Evolutionary conservation across 495 filamentous ascomycete genomes (phyloP).

Genomic region (Penicillium egyptiacum): DNA sequence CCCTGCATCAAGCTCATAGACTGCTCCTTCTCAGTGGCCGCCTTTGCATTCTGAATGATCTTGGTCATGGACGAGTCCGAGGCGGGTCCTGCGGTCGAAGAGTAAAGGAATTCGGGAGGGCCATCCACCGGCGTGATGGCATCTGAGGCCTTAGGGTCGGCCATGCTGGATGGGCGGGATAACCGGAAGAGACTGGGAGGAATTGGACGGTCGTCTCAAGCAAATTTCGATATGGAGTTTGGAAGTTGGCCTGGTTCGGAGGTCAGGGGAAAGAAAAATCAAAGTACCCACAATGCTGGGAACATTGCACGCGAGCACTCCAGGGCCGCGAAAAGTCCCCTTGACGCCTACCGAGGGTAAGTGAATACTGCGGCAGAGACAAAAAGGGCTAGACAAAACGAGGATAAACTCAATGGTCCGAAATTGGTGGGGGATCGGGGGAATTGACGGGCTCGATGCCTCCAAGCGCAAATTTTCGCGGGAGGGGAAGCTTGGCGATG

Average conservation of each 20-base stretch:
- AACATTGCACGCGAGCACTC: slow-evolving; percentile 27
- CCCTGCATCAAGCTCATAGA: slow-evolving; percentile 47
- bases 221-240: slow-evolving; percentile 6
- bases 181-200: slow-evolving; percentile 9
- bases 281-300: slow-evolving; percentile 22
- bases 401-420: slow-evolving; percentile 2
- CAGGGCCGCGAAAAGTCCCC: slow-evolving; percentile 13
- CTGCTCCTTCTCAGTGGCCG: slow-evolving; percentile 49
- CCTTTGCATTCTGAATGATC: slow-evolving; percentile 44
- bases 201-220: slow-evolving; percentile 2
- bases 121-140: slow-evolving; percentile 32
- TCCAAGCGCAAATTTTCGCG: slow-evolving; percentile 23
- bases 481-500: slow-evolving; percentile 22
- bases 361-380: slow-evolving; percentile 2
- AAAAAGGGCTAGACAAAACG: slow-evolving; percentile 14
- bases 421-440: slow-evolving; percentile 24
- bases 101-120: slow-evolving; percentile 12
- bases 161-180: slow-evolving; percentile 24
- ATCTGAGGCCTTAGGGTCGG: slow-evolving; percentile 25
- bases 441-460: slow-evolving; percentile 12
- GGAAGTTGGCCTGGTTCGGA: slow-evolving; percentile 10
- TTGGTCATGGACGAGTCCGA: slow-evolving; percentile 36
- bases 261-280: slow-evolving; percentile 18
- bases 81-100: slow-evolving; percentile 18
- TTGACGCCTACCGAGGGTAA: slow-evolving; percentile 2